Percentiles rank a stretch among this genome's conserved stretches.
Conservation (phyloP, 1,284 basidiomycete genomes). For the Termitomyces sp. region DNA sequence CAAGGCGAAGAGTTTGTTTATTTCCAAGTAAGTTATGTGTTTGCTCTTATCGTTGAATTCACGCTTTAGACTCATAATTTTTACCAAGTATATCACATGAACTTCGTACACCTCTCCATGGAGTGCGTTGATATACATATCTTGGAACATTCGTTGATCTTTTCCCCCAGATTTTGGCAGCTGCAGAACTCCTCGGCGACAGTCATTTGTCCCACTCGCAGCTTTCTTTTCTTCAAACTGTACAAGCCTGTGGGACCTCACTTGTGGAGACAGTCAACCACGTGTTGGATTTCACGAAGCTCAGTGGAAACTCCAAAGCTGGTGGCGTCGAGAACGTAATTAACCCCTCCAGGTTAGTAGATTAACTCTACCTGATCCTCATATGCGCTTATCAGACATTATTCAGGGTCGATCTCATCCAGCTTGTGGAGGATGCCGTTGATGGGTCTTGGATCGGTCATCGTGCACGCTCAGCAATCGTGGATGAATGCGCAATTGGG, state of each 20-base stretch:
- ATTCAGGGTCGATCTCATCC: slow-evolving; percentile 76
- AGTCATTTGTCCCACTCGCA: slow-evolving; percentile 81
- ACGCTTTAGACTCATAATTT: not conserved
- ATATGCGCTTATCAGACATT: slow-evolving; percentile 6
- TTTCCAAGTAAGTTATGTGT: slow-evolving; percentile 67
- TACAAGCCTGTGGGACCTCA: slow-evolving; percentile 83
- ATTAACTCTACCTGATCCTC: slow-evolving; percentile 2
- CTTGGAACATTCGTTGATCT: slow-evolving; percentile 1
- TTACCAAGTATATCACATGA: slow-evolving; percentile 84
- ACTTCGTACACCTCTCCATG: slow-evolving; percentile 84
- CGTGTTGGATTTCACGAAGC: slow-evolving; percentile 93
- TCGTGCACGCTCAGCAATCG: slow-evolving; percentile 69
- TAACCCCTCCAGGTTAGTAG: slow-evolving; percentile 54
- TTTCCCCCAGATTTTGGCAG: slow-evolving; percentile 68
- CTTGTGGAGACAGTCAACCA: slow-evolving; percentile 91
- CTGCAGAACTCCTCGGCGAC: slow-evolving; percentile 84
- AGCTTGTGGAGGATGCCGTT: slow-evolving; percentile 91
- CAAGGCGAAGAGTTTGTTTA: slow-evolving; percentile 87
- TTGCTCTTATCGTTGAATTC: not conserved
- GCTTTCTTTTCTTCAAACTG: slow-evolving; percentile 82
- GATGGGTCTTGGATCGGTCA: slow-evolving; percentile 96
- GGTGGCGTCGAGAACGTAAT: slow-evolving; percentile 75
- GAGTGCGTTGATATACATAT: slow-evolving; percentile 36
- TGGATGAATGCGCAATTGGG: slow-evolving; percentile 75
- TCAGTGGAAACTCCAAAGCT: slow-evolving; percentile 81